Evolutionary conservation across 176 grass and related monocot genomes (phyloP), one percentile per base, ranked within the genome.

Genomic region (Oryza officinalis): DNA sequence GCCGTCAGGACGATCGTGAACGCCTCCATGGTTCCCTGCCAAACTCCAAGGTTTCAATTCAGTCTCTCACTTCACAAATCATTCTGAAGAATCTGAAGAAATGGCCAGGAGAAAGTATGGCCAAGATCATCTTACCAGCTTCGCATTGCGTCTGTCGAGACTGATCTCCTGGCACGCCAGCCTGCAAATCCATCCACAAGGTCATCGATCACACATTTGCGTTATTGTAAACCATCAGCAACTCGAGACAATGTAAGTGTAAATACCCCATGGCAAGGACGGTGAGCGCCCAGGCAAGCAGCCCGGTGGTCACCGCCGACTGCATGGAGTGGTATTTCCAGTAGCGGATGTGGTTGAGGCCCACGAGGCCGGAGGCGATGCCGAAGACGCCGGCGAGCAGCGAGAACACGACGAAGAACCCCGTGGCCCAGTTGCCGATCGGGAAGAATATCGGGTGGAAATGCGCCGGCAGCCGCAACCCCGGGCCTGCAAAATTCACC

Each of bases 401-500:
- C 27, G 93, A 79, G 59, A 98, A 95, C 44, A 98, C 9, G 30
- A 93, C 96, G 74, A 98, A 98, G 87, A 98, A 98, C 4, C 96
- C 96, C 8, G 93, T 95, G 37, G 93, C 93, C 2, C 88, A 93
- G 80, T 98, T 98, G 2, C 93, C 96, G n/a, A 98, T 98, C 5
- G 93, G 93, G 59, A 93, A 93, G 87, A 93, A 98, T 0, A 98
- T 80, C 0, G 96, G 93, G 61, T 88, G 86, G 85, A 95, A 98
- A 59, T 98, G 91, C 18, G 96, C 93, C 13, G 93, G 93, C 41
- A 98, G 89, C 54, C 23, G 33, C 45, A 98, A 77, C 27, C 87
- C 91, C 20, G 91, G 90, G 6, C 85, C 93, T 94, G 72, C 22
- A 67, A 0, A 9, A 26, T 8, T 49, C 12, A 9, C 13, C 27